A percentile compares a stretch with the other conserved stretches of the same genome.
Evolutionary conservation across 805 yeast genomes (phyloP).

Genomic region (Ogataea philodendri): DNA sequence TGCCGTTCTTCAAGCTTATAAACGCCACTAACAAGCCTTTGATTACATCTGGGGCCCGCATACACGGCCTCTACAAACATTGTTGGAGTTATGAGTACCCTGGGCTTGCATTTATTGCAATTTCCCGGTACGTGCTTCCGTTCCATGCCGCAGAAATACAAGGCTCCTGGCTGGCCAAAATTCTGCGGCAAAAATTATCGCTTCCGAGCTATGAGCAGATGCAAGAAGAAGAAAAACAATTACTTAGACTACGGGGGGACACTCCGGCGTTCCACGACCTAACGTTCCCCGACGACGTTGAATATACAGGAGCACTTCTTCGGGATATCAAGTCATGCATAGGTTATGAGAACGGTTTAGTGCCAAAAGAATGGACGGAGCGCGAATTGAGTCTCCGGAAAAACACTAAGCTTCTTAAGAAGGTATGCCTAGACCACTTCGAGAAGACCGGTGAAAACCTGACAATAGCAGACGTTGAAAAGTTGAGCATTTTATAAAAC

Average conservation of each 20-base stretch:
- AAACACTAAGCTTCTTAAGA: slow-evolving; percentile 43
- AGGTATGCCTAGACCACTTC: slow-evolving; percentile 37
- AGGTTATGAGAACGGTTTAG: slow-evolving; percentile 40
- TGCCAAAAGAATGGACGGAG: slow-evolving; percentile 53
- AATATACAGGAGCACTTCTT: slow-evolving; percentile 45
- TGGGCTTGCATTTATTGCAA: slow-evolving; percentile 59
- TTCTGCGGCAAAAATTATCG: slow-evolving; percentile 52
- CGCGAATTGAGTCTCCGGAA: slow-evolving; percentile 44
- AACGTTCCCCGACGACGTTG: slow-evolving; percentile 54
- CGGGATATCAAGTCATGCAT: slow-evolving; percentile 26
- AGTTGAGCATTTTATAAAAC: too few species aligned
- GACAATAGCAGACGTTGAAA: too few species aligned
- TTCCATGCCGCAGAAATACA: slow-evolving; percentile 62
- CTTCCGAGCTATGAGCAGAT: slow-evolving; percentile 51
- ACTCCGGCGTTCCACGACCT: slow-evolving; percentile 48
- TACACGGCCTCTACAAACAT: slow-evolving; percentile 58
- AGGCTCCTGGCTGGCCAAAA: slow-evolving; percentile 62
- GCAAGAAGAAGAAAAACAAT: slow-evolving; percentile 39
- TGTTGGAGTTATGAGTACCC: slow-evolving; percentile 58
- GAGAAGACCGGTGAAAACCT: not conserved
- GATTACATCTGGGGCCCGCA: slow-evolving; percentile 46
- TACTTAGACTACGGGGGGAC: slow-evolving; percentile 42
- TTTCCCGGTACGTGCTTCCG: slow-evolving; percentile 61
- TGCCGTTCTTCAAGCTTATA: slow-evolving; percentile 50
- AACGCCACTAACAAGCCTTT: slow-evolving; percentile 31